Evolutionary conservation across 2,329 filamentous ascomycete species (phyloP), one percentile per base, ranked within the genome.

Genomic region (Phialemonium atrogriseum): DNA sequence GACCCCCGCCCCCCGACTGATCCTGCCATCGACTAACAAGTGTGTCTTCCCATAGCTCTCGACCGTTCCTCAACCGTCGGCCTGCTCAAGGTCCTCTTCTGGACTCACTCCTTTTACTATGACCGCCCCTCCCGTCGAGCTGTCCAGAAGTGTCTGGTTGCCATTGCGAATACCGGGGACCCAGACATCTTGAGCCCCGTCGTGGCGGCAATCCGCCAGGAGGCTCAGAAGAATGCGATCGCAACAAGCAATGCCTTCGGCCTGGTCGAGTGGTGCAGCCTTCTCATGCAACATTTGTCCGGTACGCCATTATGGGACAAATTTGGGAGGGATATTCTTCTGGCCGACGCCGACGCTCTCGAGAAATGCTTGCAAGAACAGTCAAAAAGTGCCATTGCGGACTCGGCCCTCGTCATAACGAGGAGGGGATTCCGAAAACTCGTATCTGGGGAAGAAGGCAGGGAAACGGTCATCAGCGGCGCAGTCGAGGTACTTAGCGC

Each of bases 211-310:
- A 56, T 95, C 37, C 74, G 79, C 39, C 62, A 68, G 19, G 89
- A 98, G 58, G 74, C 80, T 10, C 68, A 73, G 40, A 95, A 94
- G 55, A 63, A 71, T 12, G 79, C 77, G 40, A 79, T 96, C 47
- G 85, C 89, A 19, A 64, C 82, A 11, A 75, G 72, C 25, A 93
- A 78, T 56, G 84, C 87, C 5, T 94, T 95, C 52, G 85, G 94
- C 29, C 66, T 98, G 44, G 70, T 91, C 10, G 85, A 94, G 56
- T 98, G 89, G 89, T 86, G 79, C 55, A 83, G 81, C 36, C 56
- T 89, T 36, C 60, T 95, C 30, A 72, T 94, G 44, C 78, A 88
- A 48, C 70, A 80, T 36, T 66, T 87, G 16, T 73, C 73, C 19
- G 68, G 69, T 28, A 73, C 72, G 11, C 51, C 68, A 8, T 55